Evolutionary conservation across 208 protist genomes (phyloP), one percentile per base, ranked within the genome.

Genomic region (Wallacemonas sp.): DNA sequence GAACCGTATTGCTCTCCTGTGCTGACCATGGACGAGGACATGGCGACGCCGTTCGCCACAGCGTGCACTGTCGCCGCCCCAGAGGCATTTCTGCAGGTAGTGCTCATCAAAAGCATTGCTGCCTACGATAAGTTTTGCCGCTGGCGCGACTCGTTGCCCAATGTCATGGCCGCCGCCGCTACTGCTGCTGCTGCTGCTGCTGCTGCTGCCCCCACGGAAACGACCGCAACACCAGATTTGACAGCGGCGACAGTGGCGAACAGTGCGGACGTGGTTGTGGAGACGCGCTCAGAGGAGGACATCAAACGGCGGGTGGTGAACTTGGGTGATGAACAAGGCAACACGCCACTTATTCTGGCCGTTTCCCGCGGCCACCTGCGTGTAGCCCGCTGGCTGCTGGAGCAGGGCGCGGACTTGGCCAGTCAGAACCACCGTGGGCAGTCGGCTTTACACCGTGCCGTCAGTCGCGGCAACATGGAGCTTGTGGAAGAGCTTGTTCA

Each of bases 401-500:
- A 84, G 65, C 59, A 71, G 32, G 92, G 89, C 13, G 87, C 84
- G 1, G 66, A 89, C 21, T 66, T 92, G 64, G 67, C 55, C 27
- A 66, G 78, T 17, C 85, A 89, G 57, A 94, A 94, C 64, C 63
- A 63, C 21, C 78, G 80, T 12, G 86, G 87, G 30, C 87, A 97
- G 66, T 82, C 92, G 0, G 77, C 63, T 6, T 79, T 97, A 52
- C 92, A 97, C 62, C 89, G 92, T 12, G 79, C 87, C 2, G 85
- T 91, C 45, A 81, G 73, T 50, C 72, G 81, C 10, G 85, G 89
- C 38, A 61, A 81, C 66, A 46, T 66, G 42, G 84, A 93, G n/a
- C 69, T 93, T 10, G 81, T 94, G 4, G 89, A 95, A 58, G 71
- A 83, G 59, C 73, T 97, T n/a, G 76, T 96, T 9, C 46, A 32